Percentiles rank a stretch among this genome's conserved stretches.
Conservation (phyloP, 805 yeast genomes). For the Cyberlindnera xishuangbannaensis region DNA sequence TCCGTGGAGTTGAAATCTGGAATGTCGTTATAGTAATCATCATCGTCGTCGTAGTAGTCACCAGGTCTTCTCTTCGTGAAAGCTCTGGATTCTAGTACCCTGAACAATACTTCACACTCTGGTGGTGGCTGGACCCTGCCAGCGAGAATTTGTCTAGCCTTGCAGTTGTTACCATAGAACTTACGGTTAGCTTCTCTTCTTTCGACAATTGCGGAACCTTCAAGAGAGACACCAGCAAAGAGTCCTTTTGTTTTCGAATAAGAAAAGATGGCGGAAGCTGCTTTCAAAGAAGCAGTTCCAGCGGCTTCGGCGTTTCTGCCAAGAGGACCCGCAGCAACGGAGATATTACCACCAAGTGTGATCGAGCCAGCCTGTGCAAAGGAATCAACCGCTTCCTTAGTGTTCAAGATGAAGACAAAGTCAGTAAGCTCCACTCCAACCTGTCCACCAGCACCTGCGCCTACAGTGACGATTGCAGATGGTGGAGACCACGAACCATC, state of each 20-base stretch:
- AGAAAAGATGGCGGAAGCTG: conserved; percentile 86
- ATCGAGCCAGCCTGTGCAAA: conserved; percentile 93
- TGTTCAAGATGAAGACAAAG: conserved; percentile 87
- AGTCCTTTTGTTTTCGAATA: conserved; percentile 95
- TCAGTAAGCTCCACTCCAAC: conserved; percentile 95
- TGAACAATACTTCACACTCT: conserved; percentile 78
- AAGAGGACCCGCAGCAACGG: conserved; percentile 95
- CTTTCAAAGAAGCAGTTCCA: conserved; percentile 82
- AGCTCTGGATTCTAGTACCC: conserved; percentile 80
- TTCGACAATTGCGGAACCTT: conserved; percentile 94
- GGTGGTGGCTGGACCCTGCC: conserved; percentile 95
- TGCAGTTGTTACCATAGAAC: conserved; percentile 84
- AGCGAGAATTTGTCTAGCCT: conserved; percentile 76
- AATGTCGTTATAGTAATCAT: conserved; percentile 67
- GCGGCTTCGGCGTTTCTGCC: conserved; percentile 98
- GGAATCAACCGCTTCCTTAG: conserved; percentile 82
- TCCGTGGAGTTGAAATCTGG: conserved; percentile 24
- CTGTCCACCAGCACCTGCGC: conserved; percentile 99
- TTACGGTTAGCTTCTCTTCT: conserved; percentile 96
- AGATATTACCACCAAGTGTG: conserved; percentile 90
- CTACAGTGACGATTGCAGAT: conserved; percentile 90
- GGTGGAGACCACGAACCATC: conserved; percentile 99
- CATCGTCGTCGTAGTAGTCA: conserved; percentile 43
- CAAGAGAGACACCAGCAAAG: conserved; percentile 95
- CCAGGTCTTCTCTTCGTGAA: conserved; percentile 52